A percentile compares a stretch with the other conserved stretches of the same genome.
Evolutionary conservation across 1,139 yeast species (phyloP).

Genomic region (Geotrichum reessii): DNA sequence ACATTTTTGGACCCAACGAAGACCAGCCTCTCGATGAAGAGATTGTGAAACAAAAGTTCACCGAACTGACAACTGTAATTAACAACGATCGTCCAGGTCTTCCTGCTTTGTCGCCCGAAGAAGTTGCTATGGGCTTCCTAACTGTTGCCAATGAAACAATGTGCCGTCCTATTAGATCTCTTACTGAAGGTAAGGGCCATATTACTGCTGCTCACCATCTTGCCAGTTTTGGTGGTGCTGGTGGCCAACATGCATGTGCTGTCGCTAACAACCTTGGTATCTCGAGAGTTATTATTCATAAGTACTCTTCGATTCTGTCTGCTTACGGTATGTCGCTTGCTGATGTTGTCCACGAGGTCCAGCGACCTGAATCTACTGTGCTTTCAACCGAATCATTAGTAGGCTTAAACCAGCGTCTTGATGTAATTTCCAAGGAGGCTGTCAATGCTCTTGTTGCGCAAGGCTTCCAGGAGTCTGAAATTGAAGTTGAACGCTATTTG

Average conservation of each 20-base stretch:
- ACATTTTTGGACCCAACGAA: constrained; percentile 50
- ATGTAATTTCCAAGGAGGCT: constrained; percentile 36
- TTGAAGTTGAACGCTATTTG: constrained; percentile 54
- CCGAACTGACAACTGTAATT: constrained; percentile 40
- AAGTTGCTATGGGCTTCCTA: constrained; percentile 48
- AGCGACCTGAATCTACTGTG: constrained; percentile 45
- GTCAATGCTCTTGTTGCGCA: constrained; percentile 39
- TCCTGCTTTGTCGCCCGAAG: constrained; percentile 37
- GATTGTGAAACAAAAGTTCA: constrained; percentile 39
- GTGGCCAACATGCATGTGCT: constrained; percentile 50
- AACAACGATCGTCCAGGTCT: constrained; percentile 35
- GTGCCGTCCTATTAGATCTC: constrained; percentile 48
- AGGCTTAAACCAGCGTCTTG: constrained; percentile 37
- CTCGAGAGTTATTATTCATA: constrained; percentile 42
- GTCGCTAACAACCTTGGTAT: constrained; percentile 45
- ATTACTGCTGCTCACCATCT: constrained; percentile 40
- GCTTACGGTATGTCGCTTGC: constrained; percentile 52
- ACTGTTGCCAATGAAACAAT: constrained; percentile 49
- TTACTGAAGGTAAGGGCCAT: constrained; percentile 50
- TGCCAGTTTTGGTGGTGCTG: constrained; percentile 52
- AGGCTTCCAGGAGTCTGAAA: constrained; percentile 42
- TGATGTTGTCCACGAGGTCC: constrained; percentile 53
- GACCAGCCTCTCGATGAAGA: constrained; percentile 45
- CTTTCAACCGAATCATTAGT: constrained; percentile 35
- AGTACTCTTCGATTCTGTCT: constrained; percentile 46